These are phyloP conservation scores for Starmerella scarabaei DNA, from an alignment of 805 yeast genomes.

Conservation along the genomic window DNA sequence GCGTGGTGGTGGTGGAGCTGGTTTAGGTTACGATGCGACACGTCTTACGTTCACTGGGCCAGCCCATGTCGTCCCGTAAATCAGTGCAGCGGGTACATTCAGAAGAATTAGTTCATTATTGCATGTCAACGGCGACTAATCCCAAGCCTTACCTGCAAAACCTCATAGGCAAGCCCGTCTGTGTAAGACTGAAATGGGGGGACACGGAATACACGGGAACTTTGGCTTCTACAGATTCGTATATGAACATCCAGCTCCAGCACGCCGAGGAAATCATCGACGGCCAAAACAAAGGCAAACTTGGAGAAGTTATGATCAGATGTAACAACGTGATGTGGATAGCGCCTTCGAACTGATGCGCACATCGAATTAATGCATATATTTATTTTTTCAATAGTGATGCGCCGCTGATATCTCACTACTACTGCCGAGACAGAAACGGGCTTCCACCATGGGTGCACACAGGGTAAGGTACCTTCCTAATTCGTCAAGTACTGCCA, in stretches of 20 bases:
- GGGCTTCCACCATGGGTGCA: background rate
- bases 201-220: slow-evolving; percentile 74
- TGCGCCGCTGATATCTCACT: background rate
- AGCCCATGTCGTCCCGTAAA: no score
- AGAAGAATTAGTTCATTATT: no score
- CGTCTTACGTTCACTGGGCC: no score
- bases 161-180: slow-evolving; percentile 54
- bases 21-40: no score
- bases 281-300: slow-evolving; percentile 36
- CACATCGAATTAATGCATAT: no score
- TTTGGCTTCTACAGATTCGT: slow-evolving; percentile 70
- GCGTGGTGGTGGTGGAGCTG: no score
- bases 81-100: no score
- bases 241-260: slow-evolving; percentile 59
- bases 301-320: slow-evolving; percentile 72
- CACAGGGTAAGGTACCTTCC: no score
- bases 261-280: slow-evolving; percentile 22
- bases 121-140: slow-evolving; percentile 7
- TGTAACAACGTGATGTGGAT: slow-evolving; percentile 84
- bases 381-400: background rate
- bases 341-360: slow-evolving; percentile 24
- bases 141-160: slow-evolving; percentile 48
- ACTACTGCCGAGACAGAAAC: background rate
- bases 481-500: no score
- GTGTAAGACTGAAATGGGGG: slow-evolving; percentile 81